Base-by-base conservation (phyloP, 1,284 basidiomycete genomes). In the Fomitopsis palustris region DNA sequence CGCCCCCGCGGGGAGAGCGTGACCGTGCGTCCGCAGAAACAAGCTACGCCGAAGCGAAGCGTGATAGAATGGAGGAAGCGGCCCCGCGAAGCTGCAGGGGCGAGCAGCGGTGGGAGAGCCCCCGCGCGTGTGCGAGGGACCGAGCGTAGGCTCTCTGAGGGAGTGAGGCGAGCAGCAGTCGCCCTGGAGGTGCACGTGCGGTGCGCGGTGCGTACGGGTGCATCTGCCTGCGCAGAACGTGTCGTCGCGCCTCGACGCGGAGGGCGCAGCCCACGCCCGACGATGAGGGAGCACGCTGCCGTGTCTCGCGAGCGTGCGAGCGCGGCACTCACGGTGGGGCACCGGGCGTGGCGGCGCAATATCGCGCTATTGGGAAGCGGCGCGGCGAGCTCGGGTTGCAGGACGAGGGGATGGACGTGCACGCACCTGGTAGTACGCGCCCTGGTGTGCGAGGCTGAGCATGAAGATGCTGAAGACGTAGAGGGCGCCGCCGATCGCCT, bases 401-500 rank as follows among this genome's bases (percentile, higher is more conserved):
- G 42, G 23, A 45, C 23, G 9, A 12, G 25, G 62, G 23, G 53
- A 10, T 33, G 17, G 16, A 62, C 58, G 55, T 69, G 53, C 7
- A 69, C 67, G 55, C 10, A 69, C 67, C 60, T 75, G 70, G 57
- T 74, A 75, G 60, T 71, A 76, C 27, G 68, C 65, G 37, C 67
- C 60, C 7, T 58, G 67, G 42, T 67, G 59, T 2, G 68, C 64
- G 23, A 76, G 66, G 19, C 73, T 74, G 14, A 74, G 65, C 73
- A 76, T 74, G 63, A 76, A 75, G 5, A 74, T 64, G 7, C 69
- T 72, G 47, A 68, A 65, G 17, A 70, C 63, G 53, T 69, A 72
- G 17, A 75, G 56, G 9, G 72, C 21, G 27, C 70, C 72, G 23
- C 74, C 74, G 39, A 57, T 53, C 33, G 69, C 58, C 43, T 70